Conservation (phyloP, 495 filamentous ascomycete genomes). For the Aspergillus coremiiformis region DNA sequence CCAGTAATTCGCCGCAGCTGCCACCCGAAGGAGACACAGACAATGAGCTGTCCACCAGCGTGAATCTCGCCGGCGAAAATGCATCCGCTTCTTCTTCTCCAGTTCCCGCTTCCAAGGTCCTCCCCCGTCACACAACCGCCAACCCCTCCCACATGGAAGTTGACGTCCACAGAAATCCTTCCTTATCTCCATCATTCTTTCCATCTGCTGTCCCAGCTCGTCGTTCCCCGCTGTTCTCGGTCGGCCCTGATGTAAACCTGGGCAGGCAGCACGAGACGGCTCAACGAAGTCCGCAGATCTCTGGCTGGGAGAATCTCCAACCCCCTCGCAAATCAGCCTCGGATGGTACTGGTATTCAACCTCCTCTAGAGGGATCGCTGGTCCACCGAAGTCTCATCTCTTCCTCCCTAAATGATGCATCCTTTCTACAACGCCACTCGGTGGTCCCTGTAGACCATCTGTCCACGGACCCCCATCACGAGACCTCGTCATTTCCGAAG, state of each 20-base stretch:
- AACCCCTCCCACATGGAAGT: constrained; percentile 39
- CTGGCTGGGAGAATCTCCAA: constrained; percentile 5
- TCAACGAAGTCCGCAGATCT: constrained; percentile 9
- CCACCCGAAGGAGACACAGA: constrained; percentile 30
- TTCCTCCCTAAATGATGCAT: constrained; percentile 24
- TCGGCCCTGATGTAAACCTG: constrained; percentile 22
- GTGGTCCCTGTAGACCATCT: constrained; percentile 17
- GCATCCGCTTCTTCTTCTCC: constrained; percentile 24
- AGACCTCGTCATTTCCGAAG: constrained; percentile 15
- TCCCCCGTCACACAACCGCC: constrained; percentile 27
- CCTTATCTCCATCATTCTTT: constrained; percentile 28
- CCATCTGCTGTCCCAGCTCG: constrained; percentile 22
- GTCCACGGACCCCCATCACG: constrained; percentile 11
- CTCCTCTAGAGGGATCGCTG: constrained; percentile 14
- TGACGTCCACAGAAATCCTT: constrained; percentile 36
- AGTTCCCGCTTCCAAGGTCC: constrained; percentile 32
- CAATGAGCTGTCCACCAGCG: constrained; percentile 25
- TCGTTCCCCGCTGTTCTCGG: constrained; percentile 25
- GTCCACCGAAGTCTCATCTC: constrained; percentile 26
- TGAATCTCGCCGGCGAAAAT: constrained; percentile 28
- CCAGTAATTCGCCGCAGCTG: constrained; percentile 42
- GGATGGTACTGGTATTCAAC: constrained; percentile 21
- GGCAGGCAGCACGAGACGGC: constrained; percentile 18
- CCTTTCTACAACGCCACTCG: constrained; percentile 13
- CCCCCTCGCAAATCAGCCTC: constrained; percentile 14